Percentiles rank a stretch among this genome's conserved stretches.
Conservation (phyloP, 2,329 filamentous ascomycete genomes). For the Ilyonectria robusta region DNA sequence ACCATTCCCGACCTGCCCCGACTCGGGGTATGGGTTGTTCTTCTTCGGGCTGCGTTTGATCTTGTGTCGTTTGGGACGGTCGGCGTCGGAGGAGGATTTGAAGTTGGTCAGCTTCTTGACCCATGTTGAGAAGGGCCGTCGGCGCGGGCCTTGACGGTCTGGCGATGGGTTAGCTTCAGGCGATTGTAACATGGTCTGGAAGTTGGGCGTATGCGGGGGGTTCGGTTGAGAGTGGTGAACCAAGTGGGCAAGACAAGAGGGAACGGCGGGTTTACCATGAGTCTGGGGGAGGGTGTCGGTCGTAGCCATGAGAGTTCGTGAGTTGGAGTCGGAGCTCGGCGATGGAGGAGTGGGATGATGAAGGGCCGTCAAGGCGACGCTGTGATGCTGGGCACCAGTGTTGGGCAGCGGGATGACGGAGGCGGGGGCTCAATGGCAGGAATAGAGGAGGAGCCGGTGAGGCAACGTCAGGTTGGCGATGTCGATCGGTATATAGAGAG, state of each 20-base stretch:
- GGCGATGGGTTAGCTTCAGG: slow-evolving; percentile 53
- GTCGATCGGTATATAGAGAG: slow-evolving; percentile 27
- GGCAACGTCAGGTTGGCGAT: slow-evolving; percentile 17
- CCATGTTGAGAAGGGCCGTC: slow-evolving; percentile 91
- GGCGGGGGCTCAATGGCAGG: slow-evolving; percentile 39
- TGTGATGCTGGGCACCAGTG: slow-evolving; percentile 34
- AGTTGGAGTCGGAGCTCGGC: slow-evolving; percentile 17
- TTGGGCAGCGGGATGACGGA: slow-evolving; percentile 35
- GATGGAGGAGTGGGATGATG: slow-evolving; percentile 26
- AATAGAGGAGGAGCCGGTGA: slow-evolving; percentile 23
- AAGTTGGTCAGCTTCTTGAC: slow-evolving; percentile 94
- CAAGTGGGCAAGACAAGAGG: neutral
- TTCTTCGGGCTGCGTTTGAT: slow-evolving; percentile 73
- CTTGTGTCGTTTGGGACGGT: slow-evolving; percentile 59
- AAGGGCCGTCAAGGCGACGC: neutral
- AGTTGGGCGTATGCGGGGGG: slow-evolving; percentile 23
- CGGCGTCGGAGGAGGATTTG: slow-evolving; percentile 79
- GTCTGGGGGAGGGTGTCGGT: slow-evolving; percentile 45
- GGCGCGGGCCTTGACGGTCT: slow-evolving; percentile 79
- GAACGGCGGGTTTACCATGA: slow-evolving; percentile 40
- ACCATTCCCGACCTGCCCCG: slow-evolving; percentile 68
- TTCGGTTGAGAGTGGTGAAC: slow-evolving; percentile 14
- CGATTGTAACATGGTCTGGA: slow-evolving; percentile 21
- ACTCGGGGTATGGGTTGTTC: slow-evolving; percentile 95
- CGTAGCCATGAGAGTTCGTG: slow-evolving; percentile 44